Percentiles rank a stretch among this genome's conserved stretches.
Evolutionary conservation across 2,329 filamentous ascomycete species (phyloP).

Genomic region (Venturia oleaginea): DNA sequence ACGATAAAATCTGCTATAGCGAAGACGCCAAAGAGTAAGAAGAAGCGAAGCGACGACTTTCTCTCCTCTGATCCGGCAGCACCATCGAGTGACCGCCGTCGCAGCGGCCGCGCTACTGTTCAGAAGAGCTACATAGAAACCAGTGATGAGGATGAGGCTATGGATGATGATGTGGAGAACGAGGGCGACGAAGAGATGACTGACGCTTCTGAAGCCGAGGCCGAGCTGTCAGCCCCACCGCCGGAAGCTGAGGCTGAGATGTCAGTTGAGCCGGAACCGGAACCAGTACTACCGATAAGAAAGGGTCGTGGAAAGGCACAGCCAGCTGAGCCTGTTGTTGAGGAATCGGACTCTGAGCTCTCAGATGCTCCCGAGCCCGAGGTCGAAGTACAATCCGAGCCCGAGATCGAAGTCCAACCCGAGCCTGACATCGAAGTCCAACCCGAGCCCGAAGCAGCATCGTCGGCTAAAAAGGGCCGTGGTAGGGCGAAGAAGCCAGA

Average conservation of each 20-base stretch:
- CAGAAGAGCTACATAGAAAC: constrained; percentile 38
- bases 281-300: not conserved
- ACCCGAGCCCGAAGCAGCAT: not conserved
- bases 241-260: not conserved
- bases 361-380: not conserved
- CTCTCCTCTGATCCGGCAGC: constrained; percentile 13
- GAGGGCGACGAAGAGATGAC: not conserved
- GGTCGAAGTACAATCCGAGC: not conserved
- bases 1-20: constrained; percentile 21
- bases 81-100: constrained; percentile 32
- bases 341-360: not conserved
- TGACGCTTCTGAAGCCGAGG: constrained; percentile 1
- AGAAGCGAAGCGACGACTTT: constrained; percentile 21
- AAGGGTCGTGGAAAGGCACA: not conserved
- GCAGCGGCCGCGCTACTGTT: constrained; percentile 33
- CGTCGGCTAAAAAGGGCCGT: not conserved
- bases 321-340: not conserved
- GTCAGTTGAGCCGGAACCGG: not conserved
- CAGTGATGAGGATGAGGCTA: constrained; percentile 30
- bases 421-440: not conserved
- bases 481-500: constrained; percentile 7
- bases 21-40: constrained; percentile 25
- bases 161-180: constrained; percentile 1
- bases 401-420: not conserved
- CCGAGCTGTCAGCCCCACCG: not conserved